Evolutionary conservation across 352 stramenopile genomes (phyloP).

Genomic region (Pythium chondricola): DNA sequence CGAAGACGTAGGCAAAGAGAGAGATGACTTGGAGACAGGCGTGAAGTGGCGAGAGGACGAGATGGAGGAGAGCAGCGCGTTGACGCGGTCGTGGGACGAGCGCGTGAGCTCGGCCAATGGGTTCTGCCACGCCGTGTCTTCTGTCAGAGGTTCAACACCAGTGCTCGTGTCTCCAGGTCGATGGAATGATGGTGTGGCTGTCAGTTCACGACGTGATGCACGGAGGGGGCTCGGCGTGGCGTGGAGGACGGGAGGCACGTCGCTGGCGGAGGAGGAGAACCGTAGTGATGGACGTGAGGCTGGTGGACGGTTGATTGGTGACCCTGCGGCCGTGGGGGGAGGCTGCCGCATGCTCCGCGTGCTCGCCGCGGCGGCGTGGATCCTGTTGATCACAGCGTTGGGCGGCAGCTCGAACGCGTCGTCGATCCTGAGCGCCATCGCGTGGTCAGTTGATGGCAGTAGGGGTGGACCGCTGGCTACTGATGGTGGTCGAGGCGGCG

Average conservation of each 20-base stretch:
- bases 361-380: slow-evolving; percentile 10
- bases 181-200: too few relatives aligned
- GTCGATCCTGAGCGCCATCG: slow-evolving; percentile 29
- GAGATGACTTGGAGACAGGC: too few relatives aligned
- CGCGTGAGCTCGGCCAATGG: slow-evolving; percentile 34
- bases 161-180: too few relatives aligned
- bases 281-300: too few relatives aligned
- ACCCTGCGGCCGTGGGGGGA: slow-evolving; percentile 1
- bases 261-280: too few relatives aligned
- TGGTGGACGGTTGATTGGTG: background rate
- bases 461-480: slow-evolving; percentile 11
- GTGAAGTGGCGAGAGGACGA: background rate
- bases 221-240: too few relatives aligned
- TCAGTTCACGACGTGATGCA: slow-evolving; percentile 1
- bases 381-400: slow-evolving; percentile 9
- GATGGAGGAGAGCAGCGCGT: slow-evolving; percentile 20
- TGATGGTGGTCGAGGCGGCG: too few relatives aligned
- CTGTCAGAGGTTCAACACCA: too few relatives aligned
- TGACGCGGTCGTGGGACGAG: slow-evolving; percentile 29
- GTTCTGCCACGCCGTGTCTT: too few relatives aligned
- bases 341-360: slow-evolving; percentile 1
- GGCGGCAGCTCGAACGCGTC: slow-evolving; percentile 20
- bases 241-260: too few relatives aligned
- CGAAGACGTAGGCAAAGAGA: too few relatives aligned
- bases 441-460: slow-evolving; percentile 16